These are phyloP conservation scores for Acacia acuminata DNA, from an alignment of 306 rosid genomes.

Conservation along the genomic window DNA sequence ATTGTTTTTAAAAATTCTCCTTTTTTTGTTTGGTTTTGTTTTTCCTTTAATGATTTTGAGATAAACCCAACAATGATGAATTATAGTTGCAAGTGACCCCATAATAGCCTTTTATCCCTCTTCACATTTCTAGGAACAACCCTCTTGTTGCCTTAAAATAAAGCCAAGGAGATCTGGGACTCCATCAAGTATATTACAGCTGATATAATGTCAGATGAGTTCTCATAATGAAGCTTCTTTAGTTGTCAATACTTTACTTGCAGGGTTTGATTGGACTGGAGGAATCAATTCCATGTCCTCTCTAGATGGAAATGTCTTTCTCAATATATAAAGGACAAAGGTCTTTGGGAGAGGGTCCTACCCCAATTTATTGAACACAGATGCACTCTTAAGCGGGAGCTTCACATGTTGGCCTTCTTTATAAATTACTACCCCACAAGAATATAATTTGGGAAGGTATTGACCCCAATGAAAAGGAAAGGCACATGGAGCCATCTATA, in stretches of 20 bases:
- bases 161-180: not conserved
- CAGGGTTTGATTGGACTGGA: not conserved
- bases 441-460: not conserved
- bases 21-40: not conserved
- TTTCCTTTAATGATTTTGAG: not conserved
- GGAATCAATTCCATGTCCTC: constrained; percentile 16
- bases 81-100: not conserved
- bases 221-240: not conserved
- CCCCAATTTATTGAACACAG: not conserved
- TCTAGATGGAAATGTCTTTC: constrained; percentile 8
- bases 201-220: not conserved
- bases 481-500: not conserved
- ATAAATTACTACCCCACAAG: not conserved
- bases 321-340: not conserved
- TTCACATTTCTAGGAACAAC: not conserved
- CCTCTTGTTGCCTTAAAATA: not conserved
- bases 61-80: not conserved
- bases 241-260: constrained; percentile 12
- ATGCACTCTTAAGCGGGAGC: not conserved
- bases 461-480: not conserved
- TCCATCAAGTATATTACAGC: not conserved
- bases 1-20: not conserved
- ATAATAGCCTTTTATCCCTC: not conserved
- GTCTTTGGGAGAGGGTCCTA: not conserved
- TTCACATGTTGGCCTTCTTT: not conserved